Base-by-base conservation (phyloP, 805 yeast genomes). In the Zygotorulaspora chibaensis region DNA sequence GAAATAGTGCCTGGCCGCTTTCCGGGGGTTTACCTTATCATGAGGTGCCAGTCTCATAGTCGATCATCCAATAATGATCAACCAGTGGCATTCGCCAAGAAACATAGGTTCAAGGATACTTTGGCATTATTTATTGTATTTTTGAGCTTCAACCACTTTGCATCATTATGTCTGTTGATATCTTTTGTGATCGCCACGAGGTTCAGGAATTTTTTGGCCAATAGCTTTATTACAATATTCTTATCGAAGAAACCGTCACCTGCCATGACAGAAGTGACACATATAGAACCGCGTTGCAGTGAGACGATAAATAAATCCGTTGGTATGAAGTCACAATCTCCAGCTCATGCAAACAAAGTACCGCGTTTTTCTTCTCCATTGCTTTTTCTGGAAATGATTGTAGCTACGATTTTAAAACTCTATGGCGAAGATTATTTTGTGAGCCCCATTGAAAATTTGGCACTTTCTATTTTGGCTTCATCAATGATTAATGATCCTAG, bases 401-500 rank as follows among this genome's bases (percentile, higher is more conserved):
- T 55, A 3, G 64, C 63, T 8, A 52, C 56, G 2, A 15, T 58
- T 13, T 29, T 57, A 10, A 58, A 54, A 40, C 15, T 49, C n/a
- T 54, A 48, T 34, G 58, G 57, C 18, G 50, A 49, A 11, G 41
- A 45, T 4, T 56, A 56, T 42, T 57, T 62, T 38, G 41, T 55
- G 11, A 41, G 42, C 7, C 64, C 63, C 2, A 47, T 60, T 17
- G 57, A 62, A 44, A 59, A 54, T 38, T 46, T 64, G 36, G 59
- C 66, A 3, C 48, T 60, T 31, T 52, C 67, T 8, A 55, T 63
- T 1, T 33, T 62, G 17, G 64, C 67, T 13, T 63, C 68, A 1
- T 62, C 64, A n/a, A 49, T 63, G 51, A 60, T 62, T n/a, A 63
- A 61, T 43, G 60, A 62, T 37, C 63, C 67, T 2, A 47, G 44